Percentiles rank a stretch among this genome's conserved stretches.
Evolutionary conservation across 2,329 filamentous ascomycete species (phyloP).

Genomic region (Cercospora citrullina): DNA sequence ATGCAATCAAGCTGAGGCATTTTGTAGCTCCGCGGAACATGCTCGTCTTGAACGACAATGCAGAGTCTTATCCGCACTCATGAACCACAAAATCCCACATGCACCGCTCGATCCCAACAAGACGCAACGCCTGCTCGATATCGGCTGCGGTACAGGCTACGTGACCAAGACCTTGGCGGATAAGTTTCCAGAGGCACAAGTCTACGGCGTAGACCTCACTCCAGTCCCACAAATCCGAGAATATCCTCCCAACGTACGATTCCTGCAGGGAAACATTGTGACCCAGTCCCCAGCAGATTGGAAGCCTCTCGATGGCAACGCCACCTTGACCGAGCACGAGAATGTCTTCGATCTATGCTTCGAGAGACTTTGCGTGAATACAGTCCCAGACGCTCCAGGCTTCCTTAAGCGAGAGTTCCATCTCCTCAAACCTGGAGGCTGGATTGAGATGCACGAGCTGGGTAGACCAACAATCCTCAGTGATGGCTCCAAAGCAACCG

Average conservation of each 20-base stretch:
- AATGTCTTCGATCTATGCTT: conserved; percentile 26
- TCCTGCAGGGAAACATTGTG: conserved; percentile 23
- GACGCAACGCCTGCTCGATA: conserved; percentile 33
- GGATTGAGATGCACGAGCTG: conserved; percentile 25
- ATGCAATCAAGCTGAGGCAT: background rate
- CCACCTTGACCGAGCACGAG: background rate
- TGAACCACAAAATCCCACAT: conserved; percentile 26
- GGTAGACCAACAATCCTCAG: too few species aligned
- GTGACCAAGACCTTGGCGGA: conserved; percentile 31
- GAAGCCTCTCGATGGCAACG: background rate
- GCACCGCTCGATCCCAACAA: conserved; percentile 16
- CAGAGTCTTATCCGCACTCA: conserved; percentile 22
- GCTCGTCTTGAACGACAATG: conserved; percentile 27
- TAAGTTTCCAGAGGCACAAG: conserved; percentile 30
- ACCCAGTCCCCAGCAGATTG: conserved; percentile 7
- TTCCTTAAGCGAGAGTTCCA: conserved; percentile 17
- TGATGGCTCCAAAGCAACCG: too few species aligned
- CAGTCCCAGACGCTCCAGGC: conserved; percentile 20
- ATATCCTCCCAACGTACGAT: conserved; percentile 13
- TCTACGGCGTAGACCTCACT: conserved; percentile 40
- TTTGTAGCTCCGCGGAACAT: conserved; percentile 23
- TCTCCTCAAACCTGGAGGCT: conserved; percentile 27
- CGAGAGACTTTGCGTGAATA: conserved; percentile 21
- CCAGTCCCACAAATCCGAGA: conserved; percentile 27
- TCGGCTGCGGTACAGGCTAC: conserved; percentile 35